These are phyloP conservation scores for Podospora pseudocomata DNA, from an alignment of 495 filamentous ascomycete species.

Conservation along the genomic window DNA sequence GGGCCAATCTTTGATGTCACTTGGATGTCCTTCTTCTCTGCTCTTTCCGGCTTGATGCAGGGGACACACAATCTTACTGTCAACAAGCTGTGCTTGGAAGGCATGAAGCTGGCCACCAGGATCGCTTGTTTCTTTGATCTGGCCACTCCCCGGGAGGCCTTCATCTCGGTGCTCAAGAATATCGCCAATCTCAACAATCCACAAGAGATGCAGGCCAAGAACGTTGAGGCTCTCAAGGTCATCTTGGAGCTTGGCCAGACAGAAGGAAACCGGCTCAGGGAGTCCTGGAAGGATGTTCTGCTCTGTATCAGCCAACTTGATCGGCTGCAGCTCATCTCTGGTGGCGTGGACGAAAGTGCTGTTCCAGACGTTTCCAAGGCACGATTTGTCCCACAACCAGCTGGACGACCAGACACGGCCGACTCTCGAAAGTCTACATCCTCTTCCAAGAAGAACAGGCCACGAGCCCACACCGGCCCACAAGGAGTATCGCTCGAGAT, in stretches of 20 bases:
- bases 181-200: slow-evolving; percentile 94
- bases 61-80: slow-evolving; percentile 87
- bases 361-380: slow-evolving; percentile 90
- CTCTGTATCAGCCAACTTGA: slow-evolving; percentile 96
- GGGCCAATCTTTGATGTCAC: slow-evolving; percentile 99
- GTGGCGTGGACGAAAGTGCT: slow-evolving; percentile 86
- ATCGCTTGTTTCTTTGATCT: slow-evolving; percentile 93
- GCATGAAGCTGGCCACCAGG: slow-evolving; percentile 85
- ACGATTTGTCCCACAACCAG: slow-evolving; percentile 58
- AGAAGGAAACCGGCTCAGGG: slow-evolving; percentile 82
- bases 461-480: slow-evolving; percentile 59
- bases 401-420: slow-evolving; percentile 41
- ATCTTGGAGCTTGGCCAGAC: slow-evolving; percentile 87
- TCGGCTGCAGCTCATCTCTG: slow-evolving; percentile 88
- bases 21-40: slow-evolving; percentile 98
- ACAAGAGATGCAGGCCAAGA: slow-evolving; percentile 92
- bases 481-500: slow-evolving; percentile 77
- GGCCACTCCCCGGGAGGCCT: slow-evolving; percentile 84
- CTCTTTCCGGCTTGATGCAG: slow-evolving; percentile 84
- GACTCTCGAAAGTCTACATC: slow-evolving; percentile 66
- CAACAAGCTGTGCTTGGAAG: slow-evolving; percentile 88
- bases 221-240: slow-evolving; percentile 87
- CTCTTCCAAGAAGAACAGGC: slow-evolving; percentile 58
- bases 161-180: slow-evolving; percentile 88
- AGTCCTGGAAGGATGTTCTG: slow-evolving; percentile 92